Evolutionary conservation across 176 grass and related monocot species (phyloP), one percentile per base, ranked within the genome.

Genomic region (Eleusine indica): DNA sequence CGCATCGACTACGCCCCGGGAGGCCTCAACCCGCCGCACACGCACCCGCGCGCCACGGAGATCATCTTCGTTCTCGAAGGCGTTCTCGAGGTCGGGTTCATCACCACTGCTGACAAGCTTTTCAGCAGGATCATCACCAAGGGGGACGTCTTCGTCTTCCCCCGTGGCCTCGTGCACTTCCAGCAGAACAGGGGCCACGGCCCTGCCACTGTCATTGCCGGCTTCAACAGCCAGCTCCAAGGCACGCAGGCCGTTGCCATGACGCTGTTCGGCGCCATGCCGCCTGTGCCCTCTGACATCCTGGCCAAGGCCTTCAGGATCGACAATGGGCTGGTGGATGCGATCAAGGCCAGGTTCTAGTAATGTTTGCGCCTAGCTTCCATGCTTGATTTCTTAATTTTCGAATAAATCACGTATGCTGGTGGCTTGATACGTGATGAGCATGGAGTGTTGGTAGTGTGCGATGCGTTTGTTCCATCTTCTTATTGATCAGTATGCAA

Each of bases 111-210:
- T 7, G 90, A 97, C 68, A 75, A 67, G 83, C 94, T 97, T 69
- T 79, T 94, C 80, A 13, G 65, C 35, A 90, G 84, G 85, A 83
- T n/a, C 68, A 37, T 97, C 85, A 73, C 19, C 53, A 57, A 22
- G 11, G 94, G 94, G 0, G 94, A 97, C 6, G 72, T 86, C 35
- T 97, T 97, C 70, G 94, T 90, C 41, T 97, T 97, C 85, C 94
- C 91, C 0, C 83, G 89, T 0, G 89, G 94, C 0, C 89, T 97
- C 30, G 87, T 92, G 16, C 94, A 94, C 67, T 97, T 94, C 87
- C 91, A 97, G 89, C 92, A 92, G 91, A 97, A 97, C 44, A 74
- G 76, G 15, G 94, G 87, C 0, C 0, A 82, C 3, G 25, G 53
- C 11, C 56, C 91, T 0, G 91, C 94, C 62, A 61, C 89, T 0